phyloP scores from a whole-genome alignment of 1,139 yeast species.

The Starmera stellimalicola region DNA sequence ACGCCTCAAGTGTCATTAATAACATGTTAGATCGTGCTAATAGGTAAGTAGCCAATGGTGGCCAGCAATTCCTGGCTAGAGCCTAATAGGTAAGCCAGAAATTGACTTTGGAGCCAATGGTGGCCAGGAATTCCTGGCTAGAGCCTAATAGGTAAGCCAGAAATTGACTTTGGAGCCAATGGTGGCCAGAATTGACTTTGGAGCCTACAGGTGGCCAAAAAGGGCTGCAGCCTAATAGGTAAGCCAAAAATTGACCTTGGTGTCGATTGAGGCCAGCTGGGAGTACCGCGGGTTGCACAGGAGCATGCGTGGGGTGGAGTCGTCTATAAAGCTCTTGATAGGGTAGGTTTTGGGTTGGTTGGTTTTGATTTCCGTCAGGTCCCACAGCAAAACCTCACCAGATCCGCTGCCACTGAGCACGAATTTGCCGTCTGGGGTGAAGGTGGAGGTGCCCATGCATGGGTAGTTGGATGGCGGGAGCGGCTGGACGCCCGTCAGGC shows the following conservation, averaged over 20 bases:
- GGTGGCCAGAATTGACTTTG: too few relatives aligned
- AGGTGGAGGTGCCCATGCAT: slow-evolving; percentile 52
- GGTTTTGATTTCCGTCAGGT: slow-evolving; percentile 19
- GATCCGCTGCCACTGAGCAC: slow-evolving; percentile 55
- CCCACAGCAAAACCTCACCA: slow-evolving; percentile 55
- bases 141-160: too few relatives aligned
- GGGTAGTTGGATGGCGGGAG: slow-evolving; percentile 38
- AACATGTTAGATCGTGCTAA: too few relatives aligned
- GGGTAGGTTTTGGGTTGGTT: slow-evolving; percentile 16
- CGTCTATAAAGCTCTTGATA: slow-evolving; percentile 19
- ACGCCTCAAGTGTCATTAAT: too few relatives aligned
- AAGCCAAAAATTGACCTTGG: slow-evolving; percentile 16
- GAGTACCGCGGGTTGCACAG: slow-evolving; percentile 72
- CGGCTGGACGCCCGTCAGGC: slow-evolving; percentile 35
- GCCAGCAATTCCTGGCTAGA: too few relatives aligned
- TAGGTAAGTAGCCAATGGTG: slow-evolving; percentile 8
- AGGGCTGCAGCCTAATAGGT: too few relatives aligned
- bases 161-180: slow-evolving; percentile 7
- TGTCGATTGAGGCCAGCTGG: slow-evolving; percentile 75
- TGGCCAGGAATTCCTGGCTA: too few relatives aligned
- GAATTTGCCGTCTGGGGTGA: slow-evolving; percentile 75
- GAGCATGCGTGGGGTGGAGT: slow-evolving; percentile 46
- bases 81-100: too few relatives aligned
- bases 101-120: slow-evolving; percentile 9
- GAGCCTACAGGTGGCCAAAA: too few relatives aligned